Conservation (phyloP, 2,329 filamentous ascomycete genomes). For the Westerdykella ornata region DNA sequence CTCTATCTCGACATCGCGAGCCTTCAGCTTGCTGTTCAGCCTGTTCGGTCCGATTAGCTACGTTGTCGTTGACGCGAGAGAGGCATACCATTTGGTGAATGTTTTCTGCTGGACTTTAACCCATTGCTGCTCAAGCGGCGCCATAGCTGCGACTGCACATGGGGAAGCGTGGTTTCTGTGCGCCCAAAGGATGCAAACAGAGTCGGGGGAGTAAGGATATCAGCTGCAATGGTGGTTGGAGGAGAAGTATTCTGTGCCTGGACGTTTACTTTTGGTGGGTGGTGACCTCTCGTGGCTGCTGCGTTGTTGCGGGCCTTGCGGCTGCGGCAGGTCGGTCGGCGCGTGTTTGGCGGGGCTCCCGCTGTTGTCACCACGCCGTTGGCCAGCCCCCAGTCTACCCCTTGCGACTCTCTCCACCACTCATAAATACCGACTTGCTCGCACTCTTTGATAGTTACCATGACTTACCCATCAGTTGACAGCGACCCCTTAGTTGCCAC, state of each 20-base stretch:
- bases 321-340: not conserved
- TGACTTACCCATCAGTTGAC: too few species aligned
- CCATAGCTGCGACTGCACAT: slow-evolving; percentile 34
- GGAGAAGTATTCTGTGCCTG: too few species aligned
- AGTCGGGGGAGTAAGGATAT: too few species aligned
- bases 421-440: too few species aligned
- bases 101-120: slow-evolving; percentile 91
- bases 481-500: too few species aligned
- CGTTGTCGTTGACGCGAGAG: not conserved
- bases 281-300: too few species aligned
- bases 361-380: slow-evolving; percentile 17
- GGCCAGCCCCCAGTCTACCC: slow-evolving; percentile 9
- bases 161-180: not conserved
- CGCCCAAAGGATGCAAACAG: too few species aligned
- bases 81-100: slow-evolving; percentile 84
- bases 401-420: too few species aligned
- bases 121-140: slow-evolving; percentile 56
- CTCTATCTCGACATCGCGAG: slow-evolving; percentile 69
- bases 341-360: not conserved
- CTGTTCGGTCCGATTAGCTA: slow-evolving; percentile 43
- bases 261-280: too few species aligned
- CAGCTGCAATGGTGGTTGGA: too few species aligned
- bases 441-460: too few species aligned
- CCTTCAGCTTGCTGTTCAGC: slow-evolving; percentile 92
- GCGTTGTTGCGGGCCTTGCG: not conserved